These are phyloP conservation scores for Didymella arachidicola DNA, from an alignment of 2,329 filamentous ascomycete species.

Conservation along the genomic window DNA sequence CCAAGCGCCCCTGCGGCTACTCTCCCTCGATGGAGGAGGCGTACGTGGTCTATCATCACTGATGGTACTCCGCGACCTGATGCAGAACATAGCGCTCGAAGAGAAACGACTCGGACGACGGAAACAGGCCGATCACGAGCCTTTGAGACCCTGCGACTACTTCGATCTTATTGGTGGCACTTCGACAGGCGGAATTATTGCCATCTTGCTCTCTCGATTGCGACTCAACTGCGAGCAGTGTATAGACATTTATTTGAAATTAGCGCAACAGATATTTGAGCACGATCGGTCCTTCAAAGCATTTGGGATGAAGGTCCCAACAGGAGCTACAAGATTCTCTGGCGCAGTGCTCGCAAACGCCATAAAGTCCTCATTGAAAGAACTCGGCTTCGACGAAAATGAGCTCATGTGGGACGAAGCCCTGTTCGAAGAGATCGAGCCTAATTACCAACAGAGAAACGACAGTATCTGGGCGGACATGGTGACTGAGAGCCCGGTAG, in stretches of 20 bases:
- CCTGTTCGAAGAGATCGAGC: conserved; percentile 48
- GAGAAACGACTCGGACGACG: conserved; percentile 48
- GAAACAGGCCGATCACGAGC: conserved; percentile 34
- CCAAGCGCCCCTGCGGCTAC: background rate
- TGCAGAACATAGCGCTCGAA: conserved; percentile 50
- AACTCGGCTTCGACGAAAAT: conserved; percentile 45
- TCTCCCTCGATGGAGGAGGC: conserved; percentile 10
- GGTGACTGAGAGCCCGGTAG: conserved; percentile 40
- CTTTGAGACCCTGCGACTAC: conserved; percentile 51
- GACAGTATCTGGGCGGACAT: conserved; percentile 50
- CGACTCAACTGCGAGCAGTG: conserved; percentile 49
- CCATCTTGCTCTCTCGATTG: conserved; percentile 51
- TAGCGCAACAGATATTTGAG: conserved; percentile 51
- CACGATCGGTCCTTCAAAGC: conserved; percentile 47
- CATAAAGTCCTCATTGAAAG: conserved; percentile 46
- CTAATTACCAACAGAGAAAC: conserved; percentile 30
- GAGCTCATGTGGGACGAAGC: conserved; percentile 53
- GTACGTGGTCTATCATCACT: conserved; percentile 9
- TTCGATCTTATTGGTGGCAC: conserved; percentile 53
- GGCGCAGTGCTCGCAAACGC: conserved; percentile 48
- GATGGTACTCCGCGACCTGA: conserved; percentile 51
- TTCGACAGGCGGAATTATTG: conserved; percentile 53
- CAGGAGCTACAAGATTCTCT: conserved; percentile 48
- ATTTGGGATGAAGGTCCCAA: conserved; percentile 48
- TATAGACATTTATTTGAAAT: conserved; percentile 48